Evolutionary conservation across 345 rosid species (phyloP).

Genomic region (Ceriops decandra): DNA sequence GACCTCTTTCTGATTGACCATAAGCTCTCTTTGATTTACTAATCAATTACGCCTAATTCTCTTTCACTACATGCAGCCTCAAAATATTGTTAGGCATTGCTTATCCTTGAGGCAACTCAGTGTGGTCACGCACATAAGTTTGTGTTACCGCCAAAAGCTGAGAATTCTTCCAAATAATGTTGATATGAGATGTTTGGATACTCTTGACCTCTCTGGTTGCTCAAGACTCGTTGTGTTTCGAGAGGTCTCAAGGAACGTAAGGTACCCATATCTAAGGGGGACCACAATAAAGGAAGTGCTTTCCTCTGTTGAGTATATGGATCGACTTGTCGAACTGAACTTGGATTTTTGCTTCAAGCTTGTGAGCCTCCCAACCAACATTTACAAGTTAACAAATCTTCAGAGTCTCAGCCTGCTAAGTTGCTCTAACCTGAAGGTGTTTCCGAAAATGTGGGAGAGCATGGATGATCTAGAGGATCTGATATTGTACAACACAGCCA

Average conservation of each 20-base stretch:
- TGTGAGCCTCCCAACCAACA: no score
- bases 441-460: neutral
- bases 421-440: constrained; percentile 1
- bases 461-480: neutral
- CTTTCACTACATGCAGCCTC: no score
- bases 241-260: neutral
- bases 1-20: no score
- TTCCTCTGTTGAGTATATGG: no score
- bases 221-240: constrained; percentile 4
- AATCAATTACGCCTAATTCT: no score
- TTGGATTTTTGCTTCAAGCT: no score
- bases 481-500: no score
- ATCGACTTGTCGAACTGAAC: neutral
- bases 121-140: neutral
- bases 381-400: neutral
- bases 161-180: constrained; percentile 7
- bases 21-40: no score
- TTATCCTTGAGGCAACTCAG: neutral
- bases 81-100: neutral
- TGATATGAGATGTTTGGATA: constrained; percentile 7
- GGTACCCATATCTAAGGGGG: neutral
- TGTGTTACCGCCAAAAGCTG: neutral
- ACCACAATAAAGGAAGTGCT: constrained; percentile 15
- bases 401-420: neutral
- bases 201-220: constrained; percentile 10